Evolutionary conservation across 2,329 filamentous ascomycete genomes (phyloP).

Genomic region (Colletotrichum tropicicola): DNA sequence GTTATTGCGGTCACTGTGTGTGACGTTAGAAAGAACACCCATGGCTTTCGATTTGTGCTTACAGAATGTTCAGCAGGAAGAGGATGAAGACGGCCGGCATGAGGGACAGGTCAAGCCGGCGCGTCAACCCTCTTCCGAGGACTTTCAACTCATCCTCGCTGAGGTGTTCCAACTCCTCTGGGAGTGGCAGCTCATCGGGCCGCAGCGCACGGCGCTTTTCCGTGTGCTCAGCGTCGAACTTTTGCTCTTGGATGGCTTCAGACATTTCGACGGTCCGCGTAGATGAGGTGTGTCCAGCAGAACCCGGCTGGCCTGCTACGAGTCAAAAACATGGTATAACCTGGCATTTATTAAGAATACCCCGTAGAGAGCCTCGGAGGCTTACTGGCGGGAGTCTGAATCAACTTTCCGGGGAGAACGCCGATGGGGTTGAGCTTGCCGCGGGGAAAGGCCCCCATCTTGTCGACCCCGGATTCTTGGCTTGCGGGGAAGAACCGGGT

Average conservation of each 20-base stretch:
- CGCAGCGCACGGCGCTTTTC: conserved; percentile 3
- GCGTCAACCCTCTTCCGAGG: background rate
- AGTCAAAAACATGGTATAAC: background rate
- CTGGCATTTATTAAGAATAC: background rate
- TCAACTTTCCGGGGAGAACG: conserved; percentile 5
- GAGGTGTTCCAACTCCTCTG: background rate
- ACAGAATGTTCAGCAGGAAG: conserved; percentile 15
- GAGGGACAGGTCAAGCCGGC: background rate
- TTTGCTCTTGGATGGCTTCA: conserved; percentile 4
- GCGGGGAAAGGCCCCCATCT: background rate
- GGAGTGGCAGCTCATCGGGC: conserved; percentile 6
- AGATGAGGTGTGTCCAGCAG: background rate
- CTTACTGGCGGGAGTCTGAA: background rate
- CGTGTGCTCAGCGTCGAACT: conserved; percentile 5
- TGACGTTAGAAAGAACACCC: background rate
- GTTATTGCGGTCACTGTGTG: conserved; percentile 36
- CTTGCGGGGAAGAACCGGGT: conserved; percentile 10
- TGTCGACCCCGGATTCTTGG: conserved; percentile 19
- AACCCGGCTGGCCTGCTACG: background rate
- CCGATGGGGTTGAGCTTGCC: background rate
- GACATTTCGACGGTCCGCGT: background rate
- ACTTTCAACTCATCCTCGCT: background rate
- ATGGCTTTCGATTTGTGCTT: background rate
- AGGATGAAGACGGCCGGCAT: conserved; percentile 18
- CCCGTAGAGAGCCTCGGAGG: no score